Evolutionary conservation across 2,329 filamentous ascomycete genomes (phyloP), one percentile per base, ranked within the genome.

Genomic region (Hortaea sp.): DNA sequence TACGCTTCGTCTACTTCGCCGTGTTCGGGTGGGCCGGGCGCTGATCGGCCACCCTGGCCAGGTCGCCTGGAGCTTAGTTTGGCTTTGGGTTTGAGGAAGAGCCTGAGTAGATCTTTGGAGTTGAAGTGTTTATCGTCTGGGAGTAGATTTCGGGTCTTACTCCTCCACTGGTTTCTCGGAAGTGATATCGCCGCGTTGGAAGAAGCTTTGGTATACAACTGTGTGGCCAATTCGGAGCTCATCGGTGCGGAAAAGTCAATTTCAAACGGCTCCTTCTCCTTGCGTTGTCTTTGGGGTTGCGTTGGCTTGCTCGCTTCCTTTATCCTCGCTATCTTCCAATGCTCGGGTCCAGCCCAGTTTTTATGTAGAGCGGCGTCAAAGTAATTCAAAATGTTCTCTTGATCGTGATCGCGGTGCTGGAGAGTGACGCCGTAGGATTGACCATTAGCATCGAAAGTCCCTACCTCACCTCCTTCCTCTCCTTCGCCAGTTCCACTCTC

Each of bases 41-140:
- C 30, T 69, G 45, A 73, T 43, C 55, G 51, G 44, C 68, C 69
- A 44, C 45, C 38, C 29, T 32, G 20, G 27, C 52, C 70, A 39
- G 73, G 68, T 52, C 76, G 81, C 41, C 81, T 77, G 47, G 81
- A 78, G 39, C 84, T 81, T 66, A 95, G 78, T 38, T 84, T 83
- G 7, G 89, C 88, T 64, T 89, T 94, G 29, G 92, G 92, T 65
- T 98, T 98, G 29, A 97, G 75, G 75, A 97, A 98, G 1, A 98
- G 76, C 43, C 81, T 85, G 5, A 97, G 73, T 0, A 98, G 74
- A 54, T 94, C 87, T 61, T 85, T 85, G 6, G 90, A 97, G 69
- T 89, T 95, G 72, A 98, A 97, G 64, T 97, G 89, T 67, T 95
- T 95, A 69, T 98, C 92, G 60, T 98, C 92, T 2, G 94, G 90